phyloP scores from a whole-genome alignment of 2,329 filamentous ascomycete genomes.

The Phialophora verrucosa region DNA sequence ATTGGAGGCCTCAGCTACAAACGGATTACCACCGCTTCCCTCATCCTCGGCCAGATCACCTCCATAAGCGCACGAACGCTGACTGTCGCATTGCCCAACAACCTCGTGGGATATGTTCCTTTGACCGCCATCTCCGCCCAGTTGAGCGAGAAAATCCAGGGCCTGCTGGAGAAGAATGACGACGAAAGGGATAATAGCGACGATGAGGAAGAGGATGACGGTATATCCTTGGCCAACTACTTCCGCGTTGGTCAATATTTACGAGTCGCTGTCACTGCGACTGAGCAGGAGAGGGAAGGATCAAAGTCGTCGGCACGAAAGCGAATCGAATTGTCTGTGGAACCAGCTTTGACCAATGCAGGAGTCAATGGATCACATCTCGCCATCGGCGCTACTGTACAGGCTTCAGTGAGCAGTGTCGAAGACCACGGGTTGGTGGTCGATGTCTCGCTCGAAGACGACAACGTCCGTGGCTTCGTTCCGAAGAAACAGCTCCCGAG shows the following conservation, averaged over 20 bases:
- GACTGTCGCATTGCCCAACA: conserved; percentile 86
- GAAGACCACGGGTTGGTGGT: conserved; percentile 95
- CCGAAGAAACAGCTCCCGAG: conserved; percentile 79
- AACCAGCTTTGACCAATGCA: conserved; percentile 77
- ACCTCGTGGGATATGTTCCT: conserved; percentile 85
- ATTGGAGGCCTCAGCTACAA: conserved; percentile 91
- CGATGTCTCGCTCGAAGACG: conserved; percentile 78
- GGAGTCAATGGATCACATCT: conserved; percentile 75
- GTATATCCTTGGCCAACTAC: conserved; percentile 73
- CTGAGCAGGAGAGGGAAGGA: conserved; percentile 60
- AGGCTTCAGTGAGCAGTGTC: conserved; percentile 87
- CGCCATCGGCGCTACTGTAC: conserved; percentile 75
- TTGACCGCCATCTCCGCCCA: conserved; percentile 88
- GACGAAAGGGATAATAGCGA: conserved; percentile 62
- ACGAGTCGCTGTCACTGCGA: conserved; percentile 80
- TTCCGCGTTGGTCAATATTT: conserved; percentile 88
- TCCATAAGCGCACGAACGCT: conserved; percentile 81
- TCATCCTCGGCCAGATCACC: conserved; percentile 85
- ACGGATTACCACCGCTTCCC: conserved; percentile 82
- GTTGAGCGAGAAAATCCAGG: conserved; percentile 76
- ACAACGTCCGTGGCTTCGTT: conserved; percentile 78
- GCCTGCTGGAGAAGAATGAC: conserved; percentile 64
- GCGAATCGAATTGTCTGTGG: conserved; percentile 84
- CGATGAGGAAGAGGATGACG: conserved; percentile 54
- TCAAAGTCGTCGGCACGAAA: conserved; percentile 71